These are phyloP conservation scores for Medicago arabica DNA, from an alignment of 306 rosid species.

Conservation along the genomic window DNA sequence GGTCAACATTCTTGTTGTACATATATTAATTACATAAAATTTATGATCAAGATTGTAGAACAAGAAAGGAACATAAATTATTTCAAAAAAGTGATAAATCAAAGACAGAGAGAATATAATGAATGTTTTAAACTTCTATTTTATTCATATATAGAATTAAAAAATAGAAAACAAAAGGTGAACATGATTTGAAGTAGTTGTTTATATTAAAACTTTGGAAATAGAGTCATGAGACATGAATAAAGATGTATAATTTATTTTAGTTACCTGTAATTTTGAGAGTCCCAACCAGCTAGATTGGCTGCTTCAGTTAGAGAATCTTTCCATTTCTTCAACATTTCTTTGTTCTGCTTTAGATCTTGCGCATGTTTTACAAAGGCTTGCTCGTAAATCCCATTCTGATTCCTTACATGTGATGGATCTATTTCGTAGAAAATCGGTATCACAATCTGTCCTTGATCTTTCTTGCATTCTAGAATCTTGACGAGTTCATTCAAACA, in stretches of 20 bases:
- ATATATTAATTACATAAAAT: not conserved
- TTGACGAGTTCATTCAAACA: conserved; percentile 22
- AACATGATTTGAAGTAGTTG: no score
- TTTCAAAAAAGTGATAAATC: no score
- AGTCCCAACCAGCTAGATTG: conserved; percentile 30
- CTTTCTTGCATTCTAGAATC: conserved; percentile 20
- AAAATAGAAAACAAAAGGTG: no score
- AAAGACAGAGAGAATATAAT: no score
- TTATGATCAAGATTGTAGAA: not conserved
- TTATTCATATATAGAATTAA: no score
- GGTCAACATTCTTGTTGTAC: not conserved
- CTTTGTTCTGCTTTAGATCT: not conserved
- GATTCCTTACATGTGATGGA: conserved; percentile 35
- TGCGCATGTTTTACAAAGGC: not conserved
- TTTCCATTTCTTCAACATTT: conserved; percentile 7
- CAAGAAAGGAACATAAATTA: not conserved
- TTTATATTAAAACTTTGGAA: no score
- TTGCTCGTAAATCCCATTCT: not conserved
- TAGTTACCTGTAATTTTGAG: not conserved
- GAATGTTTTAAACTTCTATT: no score
- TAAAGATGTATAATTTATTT: not conserved
- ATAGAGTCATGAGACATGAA: no score
- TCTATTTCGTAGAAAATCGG: conserved; percentile 22
- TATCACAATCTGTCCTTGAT: conserved; percentile 2
- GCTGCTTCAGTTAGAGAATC: conserved; percentile 1